phyloP scores from a whole-genome alignment of 148 eudicot species.

The Silene latifolia region DNA sequence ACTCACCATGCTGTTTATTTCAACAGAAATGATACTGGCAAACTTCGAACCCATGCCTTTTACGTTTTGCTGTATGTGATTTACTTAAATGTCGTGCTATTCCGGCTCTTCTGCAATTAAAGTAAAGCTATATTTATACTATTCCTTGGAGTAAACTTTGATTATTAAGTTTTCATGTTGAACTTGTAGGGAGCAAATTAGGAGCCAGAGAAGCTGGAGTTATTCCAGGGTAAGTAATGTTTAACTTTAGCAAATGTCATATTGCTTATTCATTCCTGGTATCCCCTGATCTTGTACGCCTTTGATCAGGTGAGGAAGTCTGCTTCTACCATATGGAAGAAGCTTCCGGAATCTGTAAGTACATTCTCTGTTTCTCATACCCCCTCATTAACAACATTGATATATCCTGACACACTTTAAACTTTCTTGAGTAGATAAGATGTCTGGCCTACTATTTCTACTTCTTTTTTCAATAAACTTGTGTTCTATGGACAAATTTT shows the following conservation, averaged over 20 bases:
- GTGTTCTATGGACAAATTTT: too few species aligned
- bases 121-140: background rate
- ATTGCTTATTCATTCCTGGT: background rate
- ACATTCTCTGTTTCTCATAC: background rate
- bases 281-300: background rate
- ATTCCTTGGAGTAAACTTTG: background rate
- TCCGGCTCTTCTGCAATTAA: too few species aligned
- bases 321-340: background rate
- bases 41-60: too few species aligned
- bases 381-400: background rate
- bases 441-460: background rate
- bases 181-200: conserved; percentile 1
- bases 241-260: background rate
- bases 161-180: background rate
- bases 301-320: background rate
- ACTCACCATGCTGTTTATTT: background rate
- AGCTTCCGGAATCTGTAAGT: background rate
- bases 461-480: background rate
- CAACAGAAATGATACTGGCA: too few species aligned
- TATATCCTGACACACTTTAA: background rate
- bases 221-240: too few species aligned
- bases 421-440: background rate
- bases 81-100: too few species aligned
- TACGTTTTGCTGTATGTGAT: too few species aligned
- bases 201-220: conserved; percentile 1